These are phyloP conservation scores for Colletotrichum cordylinicola DNA, from an alignment of 2,329 filamentous ascomycete genomes.

Conservation along the genomic window DNA sequence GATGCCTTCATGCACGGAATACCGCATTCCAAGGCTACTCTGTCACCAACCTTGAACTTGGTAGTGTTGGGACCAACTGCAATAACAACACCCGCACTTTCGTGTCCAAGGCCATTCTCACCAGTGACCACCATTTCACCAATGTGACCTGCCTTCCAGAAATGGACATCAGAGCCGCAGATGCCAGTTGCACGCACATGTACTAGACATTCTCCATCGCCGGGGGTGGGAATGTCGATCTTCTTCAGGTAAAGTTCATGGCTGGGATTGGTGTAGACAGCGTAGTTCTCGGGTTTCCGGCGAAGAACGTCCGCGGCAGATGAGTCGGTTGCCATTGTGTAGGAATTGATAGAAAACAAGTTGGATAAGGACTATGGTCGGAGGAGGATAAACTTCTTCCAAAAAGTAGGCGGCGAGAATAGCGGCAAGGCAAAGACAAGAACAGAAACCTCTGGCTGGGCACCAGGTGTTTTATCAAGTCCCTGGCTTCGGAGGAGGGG, in stretches of 20 bases:
- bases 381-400: background rate
- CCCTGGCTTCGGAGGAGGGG: background rate
- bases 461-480: background rate
- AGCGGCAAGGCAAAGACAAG: background rate
- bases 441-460: background rate
- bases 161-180: constrained; percentile 56
- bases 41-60: constrained; percentile 3
- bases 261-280: constrained; percentile 72
- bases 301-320: background rate
- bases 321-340: background rate
- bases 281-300: constrained; percentile 56
- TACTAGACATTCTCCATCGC: constrained; percentile 48
- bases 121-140: constrained; percentile 34
- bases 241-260: constrained; percentile 72
- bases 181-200: constrained; percentile 74
- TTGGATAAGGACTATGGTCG: background rate
- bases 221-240: constrained; percentile 43
- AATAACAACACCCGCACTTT: constrained; percentile 11
- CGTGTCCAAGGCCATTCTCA: constrained; percentile 12
- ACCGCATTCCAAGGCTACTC: constrained; percentile 28
- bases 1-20: constrained; percentile 34
- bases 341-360: background rate
- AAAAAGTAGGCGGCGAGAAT: background rate
- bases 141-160: constrained; percentile 43
- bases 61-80: background rate